A percentile compares a stretch with the other conserved stretches of the same genome.
These are phyloP conservation scores for Thielaviopsis euricoi DNA, from an alignment of 2,329 filamentous ascomycete genomes.

Conservation along the genomic window DNA sequence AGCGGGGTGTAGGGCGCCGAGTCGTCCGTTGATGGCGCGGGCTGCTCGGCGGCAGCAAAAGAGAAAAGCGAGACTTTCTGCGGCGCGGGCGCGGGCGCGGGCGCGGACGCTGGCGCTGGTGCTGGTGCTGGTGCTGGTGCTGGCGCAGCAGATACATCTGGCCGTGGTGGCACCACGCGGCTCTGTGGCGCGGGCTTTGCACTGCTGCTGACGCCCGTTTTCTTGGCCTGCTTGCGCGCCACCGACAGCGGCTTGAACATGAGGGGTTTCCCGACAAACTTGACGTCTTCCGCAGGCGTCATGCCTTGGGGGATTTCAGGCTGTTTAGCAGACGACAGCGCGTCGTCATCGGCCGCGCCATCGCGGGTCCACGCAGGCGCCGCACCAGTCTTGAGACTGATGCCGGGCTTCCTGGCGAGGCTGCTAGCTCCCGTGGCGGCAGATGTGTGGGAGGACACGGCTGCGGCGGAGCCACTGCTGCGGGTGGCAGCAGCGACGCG, in stretches of 20 bases:
- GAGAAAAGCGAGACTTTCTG: constrained; percentile 54
- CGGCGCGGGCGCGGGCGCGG: constrained; percentile 14
- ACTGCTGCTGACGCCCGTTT: constrained; percentile 19
- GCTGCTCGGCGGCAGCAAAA: constrained; percentile 27
- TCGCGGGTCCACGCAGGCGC: constrained; percentile 65
- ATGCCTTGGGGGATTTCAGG: constrained; percentile 37
- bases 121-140: background rate
- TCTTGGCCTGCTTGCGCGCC: constrained; percentile 55
- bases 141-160: background rate
- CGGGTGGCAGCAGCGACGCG: constrained; percentile 21
- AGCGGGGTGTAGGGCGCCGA: constrained; percentile 33
- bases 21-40: constrained; percentile 12
- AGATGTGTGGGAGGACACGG: no score
- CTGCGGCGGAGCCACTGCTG: no score
- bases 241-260: constrained; percentile 87
- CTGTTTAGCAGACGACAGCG: constrained; percentile 16
- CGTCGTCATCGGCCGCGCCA: constrained; percentile 16
- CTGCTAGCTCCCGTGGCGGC: constrained; percentile 10
- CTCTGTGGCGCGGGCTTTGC: background rate
- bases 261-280: constrained; percentile 60
- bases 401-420: constrained; percentile 15
- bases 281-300: constrained; percentile 45
- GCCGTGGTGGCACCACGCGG: no score
- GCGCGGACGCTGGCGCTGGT: no score
- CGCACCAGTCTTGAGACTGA: constrained; percentile 69